Percentiles rank a stretch among this genome's conserved stretches.
These are phyloP conservation scores for Fraxinus sp. DNA, from an alignment of 305 asterid genomes.

Conservation along the genomic window DNA sequence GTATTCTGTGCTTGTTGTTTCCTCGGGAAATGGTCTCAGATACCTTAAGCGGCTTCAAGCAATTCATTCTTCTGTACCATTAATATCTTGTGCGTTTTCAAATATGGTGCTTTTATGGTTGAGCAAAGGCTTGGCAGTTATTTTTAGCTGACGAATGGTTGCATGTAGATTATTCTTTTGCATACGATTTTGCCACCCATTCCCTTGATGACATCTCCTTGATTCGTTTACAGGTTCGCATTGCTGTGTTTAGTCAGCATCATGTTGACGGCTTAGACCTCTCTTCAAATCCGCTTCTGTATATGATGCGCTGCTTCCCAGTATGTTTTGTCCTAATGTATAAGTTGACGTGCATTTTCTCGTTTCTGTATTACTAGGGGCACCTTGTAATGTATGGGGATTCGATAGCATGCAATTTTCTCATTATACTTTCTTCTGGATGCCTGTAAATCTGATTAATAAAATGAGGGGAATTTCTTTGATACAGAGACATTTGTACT, in stretches of 20 bases:
- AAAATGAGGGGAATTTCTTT: conserved; percentile 3
- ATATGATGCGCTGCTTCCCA: conserved; percentile 99
- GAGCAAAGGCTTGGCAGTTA: conserved; percentile 15
- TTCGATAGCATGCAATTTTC: conserved; percentile 13
- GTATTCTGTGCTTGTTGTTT: conserved; percentile 7
- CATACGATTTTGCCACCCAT: background rate
- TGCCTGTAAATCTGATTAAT: background rate
- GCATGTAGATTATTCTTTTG: conserved; percentile 11
- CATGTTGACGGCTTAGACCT: conserved; percentile 98
- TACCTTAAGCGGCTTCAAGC: background rate
- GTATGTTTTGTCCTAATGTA: conserved; percentile 41
- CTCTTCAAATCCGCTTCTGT: conserved; percentile 91
- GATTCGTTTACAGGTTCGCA: conserved; percentile 67
- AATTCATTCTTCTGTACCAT: background rate
- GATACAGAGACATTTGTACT: conserved; percentile 6
- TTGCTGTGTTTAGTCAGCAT: conserved; percentile 96
- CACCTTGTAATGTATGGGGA: conserved; percentile 10
- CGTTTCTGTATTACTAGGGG: background rate
- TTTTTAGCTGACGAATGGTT: conserved; percentile 7
- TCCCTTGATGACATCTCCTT: conserved; percentile 17
- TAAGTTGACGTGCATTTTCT: conserved; percentile 14
- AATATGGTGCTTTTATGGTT: conserved; percentile 4
- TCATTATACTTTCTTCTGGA: background rate
- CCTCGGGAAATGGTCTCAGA: conserved; percentile 14
- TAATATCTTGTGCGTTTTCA: conserved; percentile 1